phyloP scores from a whole-genome alignment of 164 flowering plant genomes.

The Kalanchoe fedtschenkoi region DNA sequence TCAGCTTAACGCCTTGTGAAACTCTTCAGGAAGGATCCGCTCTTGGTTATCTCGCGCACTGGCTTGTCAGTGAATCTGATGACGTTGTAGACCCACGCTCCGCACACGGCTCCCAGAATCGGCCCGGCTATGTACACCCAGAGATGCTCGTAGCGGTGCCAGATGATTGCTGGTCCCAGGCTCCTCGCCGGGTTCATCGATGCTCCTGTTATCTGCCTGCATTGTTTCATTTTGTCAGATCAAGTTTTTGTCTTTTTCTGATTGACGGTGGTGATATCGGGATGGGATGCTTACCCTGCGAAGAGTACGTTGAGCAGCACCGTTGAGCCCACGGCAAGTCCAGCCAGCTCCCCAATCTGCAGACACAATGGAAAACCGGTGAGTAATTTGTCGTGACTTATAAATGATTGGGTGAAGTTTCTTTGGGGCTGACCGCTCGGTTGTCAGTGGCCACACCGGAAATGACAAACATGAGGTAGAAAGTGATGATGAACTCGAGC shows the following conservation, averaged over 20 bases:
- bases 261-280: background rate
- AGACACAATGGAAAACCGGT: conserved; percentile 2
- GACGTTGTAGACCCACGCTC: conserved; percentile 71
- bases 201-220: conserved; percentile 79
- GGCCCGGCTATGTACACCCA: conserved; percentile 75
- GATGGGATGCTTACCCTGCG: conserved; percentile 48
- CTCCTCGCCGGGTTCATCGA: conserved; percentile 99
- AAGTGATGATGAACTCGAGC: conserved; percentile 46
- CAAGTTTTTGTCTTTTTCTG: background rate
- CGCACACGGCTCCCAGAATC: conserved; percentile 44
- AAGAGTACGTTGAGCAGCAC: conserved; percentile 58
- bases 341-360: conserved; percentile 88
- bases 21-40: conserved; percentile 38
- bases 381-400: background rate
- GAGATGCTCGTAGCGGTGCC: conserved; percentile 28
- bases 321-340: conserved; percentile 71
- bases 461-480: conserved; percentile 54
- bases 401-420: background rate
- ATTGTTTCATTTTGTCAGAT: background rate
- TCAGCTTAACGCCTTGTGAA: conserved; percentile 3
- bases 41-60: conserved; percentile 58
- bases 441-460: conserved; percentile 55
- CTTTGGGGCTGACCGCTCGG: conserved; percentile 26
- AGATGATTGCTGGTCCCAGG: conserved; percentile 77
- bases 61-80: conserved; percentile 76